Conservation (phyloP, 2,329 filamentous ascomycete genomes). For the Colletotrichum camelliae region DNA sequence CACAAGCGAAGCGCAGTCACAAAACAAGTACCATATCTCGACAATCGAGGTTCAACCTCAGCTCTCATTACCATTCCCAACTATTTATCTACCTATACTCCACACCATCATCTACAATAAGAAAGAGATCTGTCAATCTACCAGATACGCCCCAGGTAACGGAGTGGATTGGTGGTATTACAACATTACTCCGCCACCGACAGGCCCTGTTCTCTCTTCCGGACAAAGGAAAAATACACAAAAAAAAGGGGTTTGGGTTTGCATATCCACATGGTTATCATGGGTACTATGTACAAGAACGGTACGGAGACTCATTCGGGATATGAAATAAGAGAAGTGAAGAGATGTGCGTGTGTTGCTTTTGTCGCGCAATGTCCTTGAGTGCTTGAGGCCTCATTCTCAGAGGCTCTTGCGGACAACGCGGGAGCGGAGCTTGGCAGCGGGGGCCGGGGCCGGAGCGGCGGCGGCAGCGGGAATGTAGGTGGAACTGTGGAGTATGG, state of each 20-base stretch:
- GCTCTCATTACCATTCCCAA: neutral
- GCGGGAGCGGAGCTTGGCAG: conserved; percentile 9
- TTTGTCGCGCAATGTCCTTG: neutral
- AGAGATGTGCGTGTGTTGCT: neutral
- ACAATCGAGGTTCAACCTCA: neutral
- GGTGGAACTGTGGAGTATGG: neutral
- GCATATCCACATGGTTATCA: conserved; percentile 9
- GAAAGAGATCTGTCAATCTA: neutral
- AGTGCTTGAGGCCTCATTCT: neutral
- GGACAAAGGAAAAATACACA: neutral
- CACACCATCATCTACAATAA: neutral
- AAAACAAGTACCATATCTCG: neutral
- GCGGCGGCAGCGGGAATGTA: neutral
- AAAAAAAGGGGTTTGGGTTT: neutral
- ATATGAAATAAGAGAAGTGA: neutral
- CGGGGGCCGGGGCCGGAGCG: neutral
- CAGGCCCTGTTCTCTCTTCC: neutral
- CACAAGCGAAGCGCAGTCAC: neutral
- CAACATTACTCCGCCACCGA: neutral
- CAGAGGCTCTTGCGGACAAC: neutral
- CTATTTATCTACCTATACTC: neutral
- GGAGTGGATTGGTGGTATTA: neutral
- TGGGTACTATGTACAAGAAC: conserved; percentile 19
- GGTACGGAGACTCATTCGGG: neutral
- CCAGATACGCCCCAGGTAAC: neutral